Conservation (phyloP, 2,329 filamentous ascomycete species). For the Pyrenochaeta sp. region DNA sequence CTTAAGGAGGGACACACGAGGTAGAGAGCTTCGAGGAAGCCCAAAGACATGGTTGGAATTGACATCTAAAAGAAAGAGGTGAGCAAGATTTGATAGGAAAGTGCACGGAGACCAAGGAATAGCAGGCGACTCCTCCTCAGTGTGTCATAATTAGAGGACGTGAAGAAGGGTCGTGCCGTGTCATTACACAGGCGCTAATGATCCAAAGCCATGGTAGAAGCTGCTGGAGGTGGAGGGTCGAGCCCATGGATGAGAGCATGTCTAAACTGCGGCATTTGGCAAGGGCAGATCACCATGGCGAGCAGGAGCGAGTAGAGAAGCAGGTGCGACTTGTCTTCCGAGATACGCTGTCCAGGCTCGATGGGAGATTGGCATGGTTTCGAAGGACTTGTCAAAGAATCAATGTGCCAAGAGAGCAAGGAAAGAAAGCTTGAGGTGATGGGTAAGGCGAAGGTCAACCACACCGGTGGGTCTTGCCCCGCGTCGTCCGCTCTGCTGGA, state of each 20-base stretch:
- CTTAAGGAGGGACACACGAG: conserved; percentile 38
- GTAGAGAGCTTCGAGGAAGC: conserved; percentile 19
- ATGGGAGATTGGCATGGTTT: not conserved
- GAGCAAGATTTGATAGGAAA: conserved; percentile 23
- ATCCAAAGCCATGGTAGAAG: conserved; percentile 12
- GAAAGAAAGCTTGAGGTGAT: not conserved
- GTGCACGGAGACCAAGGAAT: conserved; percentile 23
- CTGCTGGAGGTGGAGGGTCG: not conserved
- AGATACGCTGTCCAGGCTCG: not conserved
- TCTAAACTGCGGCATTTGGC: not conserved
- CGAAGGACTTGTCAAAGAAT: not conserved
- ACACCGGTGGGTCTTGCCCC: conserved; percentile 2
- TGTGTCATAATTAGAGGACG: conserved; percentile 7
- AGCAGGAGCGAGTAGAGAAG: conserved; percentile 7
- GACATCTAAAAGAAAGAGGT: conserved; percentile 23
- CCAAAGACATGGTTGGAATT: conserved; percentile 17
- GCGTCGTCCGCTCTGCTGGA: not conserved
- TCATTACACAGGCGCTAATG: conserved; percentile 25
- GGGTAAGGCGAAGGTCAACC: not conserved
- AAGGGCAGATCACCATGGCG: conserved; percentile 19
- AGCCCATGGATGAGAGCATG: conserved; percentile 9
- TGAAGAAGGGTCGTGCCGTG: conserved; percentile 30
- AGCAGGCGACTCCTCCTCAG: conserved; percentile 13
- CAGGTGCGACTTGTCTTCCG: not conserved
- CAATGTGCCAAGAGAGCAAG: not conserved